Base-by-base conservation (phyloP, 208 protist species). In the Leishmania mexicana region DNA sequence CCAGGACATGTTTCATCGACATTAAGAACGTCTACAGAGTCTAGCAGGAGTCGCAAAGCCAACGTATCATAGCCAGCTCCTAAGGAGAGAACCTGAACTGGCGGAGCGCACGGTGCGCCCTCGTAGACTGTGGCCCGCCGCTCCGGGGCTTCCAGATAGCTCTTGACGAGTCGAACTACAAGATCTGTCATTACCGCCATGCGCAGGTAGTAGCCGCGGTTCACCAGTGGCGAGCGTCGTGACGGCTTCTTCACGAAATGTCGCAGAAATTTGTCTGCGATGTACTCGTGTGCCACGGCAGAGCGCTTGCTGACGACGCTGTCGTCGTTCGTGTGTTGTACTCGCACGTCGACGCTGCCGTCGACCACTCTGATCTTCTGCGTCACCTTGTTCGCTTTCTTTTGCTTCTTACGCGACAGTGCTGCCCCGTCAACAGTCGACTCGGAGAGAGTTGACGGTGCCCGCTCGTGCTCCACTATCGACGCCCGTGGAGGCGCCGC, bases 321-420 rank as follows among this genome's bases (percentile, higher is more conserved):
- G 77, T 98, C 95, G 80, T 98, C 95, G 81, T 98, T 98, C 1
- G 95, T 98, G 81, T 96, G 94, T 83, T 98, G 95, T 68, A 98
- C 95, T 70, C 85, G 85, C 51, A 82, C 81, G 83, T 98, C 95
- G 3, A 92, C 81, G 77, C 93, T 96, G 31, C 84, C 85, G 5
- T 75, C 71, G 15, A 60, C 45, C 8, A 86, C 54, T 31, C 87
- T 91, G 42, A 93, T 89, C 81, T 86, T 90, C 60, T 92, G 68
- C 1, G 53, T 87, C 49, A 93, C 84, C 79, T 90, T 91, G 72
- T 84, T 78, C 3, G 81, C 81, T 85, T 92, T 93, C 76, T 93
- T 92, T 24, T 85, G 83, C 76, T 90, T 92, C 71, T 83, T 90
- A 47, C 88, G 89, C 0, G 87, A 90, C 21, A 93, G 62, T 2